These are phyloP conservation scores for Camellia sinensis DNA, from an alignment of 148 eudicot species.

Conservation along the genomic window DNA sequence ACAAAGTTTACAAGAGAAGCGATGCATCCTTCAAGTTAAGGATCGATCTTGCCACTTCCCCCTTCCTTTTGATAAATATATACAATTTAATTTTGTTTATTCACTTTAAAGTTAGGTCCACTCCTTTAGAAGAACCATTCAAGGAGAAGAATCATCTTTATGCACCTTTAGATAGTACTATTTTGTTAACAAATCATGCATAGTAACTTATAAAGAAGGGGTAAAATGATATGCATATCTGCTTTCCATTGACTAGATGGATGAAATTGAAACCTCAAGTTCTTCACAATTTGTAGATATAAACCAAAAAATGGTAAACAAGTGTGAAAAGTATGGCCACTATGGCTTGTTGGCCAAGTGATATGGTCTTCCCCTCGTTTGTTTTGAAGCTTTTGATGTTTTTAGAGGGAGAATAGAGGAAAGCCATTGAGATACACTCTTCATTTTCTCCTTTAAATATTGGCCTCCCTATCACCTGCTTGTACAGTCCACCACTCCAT, in stretches of 20 bases:
- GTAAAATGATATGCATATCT: too few relatives aligned
- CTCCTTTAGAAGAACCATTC: too few relatives aligned
- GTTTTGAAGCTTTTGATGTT: constrained; percentile 4
- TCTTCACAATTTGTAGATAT: constrained; percentile 22
- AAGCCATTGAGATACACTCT: constrained; percentile 58
- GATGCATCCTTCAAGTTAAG: too few relatives aligned
- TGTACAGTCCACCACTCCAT: constrained; percentile 64
- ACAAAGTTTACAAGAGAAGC: too few relatives aligned
- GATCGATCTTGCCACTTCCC: too few relatives aligned
- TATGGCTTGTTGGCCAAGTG: constrained; percentile 57
- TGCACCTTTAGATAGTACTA: background rate
- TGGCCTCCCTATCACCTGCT: constrained; percentile 79
- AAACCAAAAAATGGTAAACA: constrained; percentile 44
- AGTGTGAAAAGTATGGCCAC: constrained; percentile 44
- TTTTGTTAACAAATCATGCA: background rate
- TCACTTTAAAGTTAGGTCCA: too few relatives aligned
- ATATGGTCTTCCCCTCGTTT: constrained; percentile 23
- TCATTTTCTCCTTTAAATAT: constrained; percentile 40
- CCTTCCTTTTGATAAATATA: too few relatives aligned
- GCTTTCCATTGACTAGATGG: background rate
- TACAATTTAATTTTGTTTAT: too few relatives aligned
- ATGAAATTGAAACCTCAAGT: background rate
- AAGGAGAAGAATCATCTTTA: too few relatives aligned
- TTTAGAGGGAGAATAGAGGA: constrained; percentile 45
- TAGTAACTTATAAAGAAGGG: background rate